These are phyloP conservation scores for Blastocystis sp. DNA, from an alignment of 352 stramenopile species.

Conservation along the genomic window DNA sequence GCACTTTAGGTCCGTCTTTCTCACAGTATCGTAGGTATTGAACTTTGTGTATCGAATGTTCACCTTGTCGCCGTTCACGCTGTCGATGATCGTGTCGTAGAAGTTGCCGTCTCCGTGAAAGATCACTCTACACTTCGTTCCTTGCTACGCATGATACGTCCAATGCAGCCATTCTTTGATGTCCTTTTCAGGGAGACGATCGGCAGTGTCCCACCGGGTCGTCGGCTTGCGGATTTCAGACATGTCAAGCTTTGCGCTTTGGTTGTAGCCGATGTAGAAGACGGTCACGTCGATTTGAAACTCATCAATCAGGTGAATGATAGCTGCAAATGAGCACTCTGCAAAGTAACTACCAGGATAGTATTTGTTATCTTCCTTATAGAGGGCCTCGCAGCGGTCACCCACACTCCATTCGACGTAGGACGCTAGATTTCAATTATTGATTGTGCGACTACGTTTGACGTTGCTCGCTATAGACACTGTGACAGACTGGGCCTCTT, in stretches of 20 bases:
- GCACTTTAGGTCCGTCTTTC: constrained; percentile 40
- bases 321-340: not conserved
- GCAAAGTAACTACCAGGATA: not conserved
- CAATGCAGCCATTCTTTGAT: constrained; percentile 3
- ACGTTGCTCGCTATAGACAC: not conserved
- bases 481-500: constrained; percentile 42
- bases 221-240: constrained; percentile 56
- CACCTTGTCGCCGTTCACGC: constrained; percentile 15
- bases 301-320: constrained; percentile 53
- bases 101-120: constrained; percentile 59
- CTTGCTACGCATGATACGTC: not conserved
- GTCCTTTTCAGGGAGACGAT: constrained; percentile 50
- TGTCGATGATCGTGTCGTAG: constrained; percentile 58
- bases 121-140: constrained; percentile 28
- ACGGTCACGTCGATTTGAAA: constrained; percentile 61
- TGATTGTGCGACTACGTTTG: not conserved
- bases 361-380: constrained; percentile 65
- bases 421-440: not conserved
- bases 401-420: constrained; percentile 42
- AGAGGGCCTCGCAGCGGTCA: constrained; percentile 43
- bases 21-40: constrained; percentile 48
- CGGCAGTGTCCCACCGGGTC: constrained; percentile 13
- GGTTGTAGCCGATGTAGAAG: constrained; percentile 60
- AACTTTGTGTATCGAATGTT: constrained; percentile 65
- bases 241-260: constrained; percentile 20